Evolutionary conservation across 176 grass and related monocot species (phyloP).

Genomic region (Saccharum spontaneum): DNA sequence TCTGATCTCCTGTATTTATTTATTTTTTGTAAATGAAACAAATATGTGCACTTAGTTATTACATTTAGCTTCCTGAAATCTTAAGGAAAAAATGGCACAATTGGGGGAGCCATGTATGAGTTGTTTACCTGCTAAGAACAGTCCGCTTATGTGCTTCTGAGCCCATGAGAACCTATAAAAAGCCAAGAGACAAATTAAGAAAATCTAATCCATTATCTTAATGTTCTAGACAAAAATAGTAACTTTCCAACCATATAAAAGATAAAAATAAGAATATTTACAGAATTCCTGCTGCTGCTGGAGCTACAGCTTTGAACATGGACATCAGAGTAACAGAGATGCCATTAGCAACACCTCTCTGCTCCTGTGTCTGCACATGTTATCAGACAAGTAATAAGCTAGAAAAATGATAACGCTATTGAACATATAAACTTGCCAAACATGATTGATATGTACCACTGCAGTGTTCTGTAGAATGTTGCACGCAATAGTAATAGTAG

Average conservation of each 20-base stretch:
- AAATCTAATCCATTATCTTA: not conserved
- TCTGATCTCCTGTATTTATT: not conserved
- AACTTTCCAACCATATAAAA: not conserved
- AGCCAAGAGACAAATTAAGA: not conserved
- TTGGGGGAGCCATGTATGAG: not conserved
- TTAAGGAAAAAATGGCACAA: not conserved
- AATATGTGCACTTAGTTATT: not conserved
- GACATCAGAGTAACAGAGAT: conserved; percentile 75
- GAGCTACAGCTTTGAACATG: conserved; percentile 62
- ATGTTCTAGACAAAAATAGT: not conserved
- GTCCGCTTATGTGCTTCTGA: conserved; percentile 47
- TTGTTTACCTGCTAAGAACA: conserved; percentile 49
- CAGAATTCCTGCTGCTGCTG: conserved; percentile 64
- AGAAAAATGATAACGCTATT: not conserved
- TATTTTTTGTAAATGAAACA: not conserved
- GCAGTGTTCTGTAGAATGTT: conserved; percentile 70
- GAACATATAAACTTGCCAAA: not conserved
- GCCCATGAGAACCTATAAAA: conserved; percentile 69
- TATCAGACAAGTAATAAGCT: conserved; percentile 7
- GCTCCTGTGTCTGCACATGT: conserved; percentile 52
- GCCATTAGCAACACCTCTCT: conserved; percentile 74
- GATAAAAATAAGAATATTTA: conserved; percentile 33
- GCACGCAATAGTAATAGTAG: conserved; percentile 59
- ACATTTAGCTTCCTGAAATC: not conserved
- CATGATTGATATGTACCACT: conserved; percentile 40